Conservation (phyloP, 2,329 filamentous ascomycete species). For the Venturia oleaginea region DNA sequence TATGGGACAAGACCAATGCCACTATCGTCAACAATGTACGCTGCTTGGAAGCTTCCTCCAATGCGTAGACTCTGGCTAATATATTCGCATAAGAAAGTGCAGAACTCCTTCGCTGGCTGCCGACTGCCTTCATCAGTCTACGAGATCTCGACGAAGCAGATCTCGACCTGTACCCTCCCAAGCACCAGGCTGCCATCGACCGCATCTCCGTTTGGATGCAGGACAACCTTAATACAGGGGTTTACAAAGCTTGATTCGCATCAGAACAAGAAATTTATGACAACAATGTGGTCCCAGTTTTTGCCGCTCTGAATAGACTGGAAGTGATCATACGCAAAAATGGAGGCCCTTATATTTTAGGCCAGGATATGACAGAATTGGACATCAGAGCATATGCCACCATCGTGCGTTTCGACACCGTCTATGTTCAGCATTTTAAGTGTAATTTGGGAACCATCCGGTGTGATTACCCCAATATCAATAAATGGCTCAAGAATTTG, state of each 20-base stretch:
- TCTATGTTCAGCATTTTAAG: slow-evolving; percentile 54
- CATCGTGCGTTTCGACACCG: slow-evolving; percentile 51
- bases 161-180: slow-evolving; percentile 36
- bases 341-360: slow-evolving; percentile 38
- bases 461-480: slow-evolving; percentile 69
- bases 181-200: slow-evolving; percentile 37
- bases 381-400: slow-evolving; percentile 47
- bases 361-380: slow-evolving; percentile 37
- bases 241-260: slow-evolving; percentile 44
- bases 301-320: slow-evolving; percentile 39
- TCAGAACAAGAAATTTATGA: slow-evolving; percentile 43
- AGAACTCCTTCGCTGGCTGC: slow-evolving; percentile 88
- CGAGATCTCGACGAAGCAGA: slow-evolving; percentile 35
- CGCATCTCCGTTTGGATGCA: slow-evolving; percentile 44
- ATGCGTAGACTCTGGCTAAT: neutral
- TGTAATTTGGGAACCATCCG: slow-evolving; percentile 82
- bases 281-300: slow-evolving; percentile 36
- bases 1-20: slow-evolving; percentile 69
- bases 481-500: slow-evolving; percentile 71
- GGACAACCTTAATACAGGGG: slow-evolving; percentile 43
- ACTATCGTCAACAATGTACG: slow-evolving; percentile 68
- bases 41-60: neutral
- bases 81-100: slow-evolving; percentile 53
- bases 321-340: slow-evolving; percentile 33
- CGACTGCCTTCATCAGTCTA: slow-evolving; percentile 62